Conservation (phyloP, 192 early-diverging fungal genomes). For the Irineochytrium annulatum region DNA sequence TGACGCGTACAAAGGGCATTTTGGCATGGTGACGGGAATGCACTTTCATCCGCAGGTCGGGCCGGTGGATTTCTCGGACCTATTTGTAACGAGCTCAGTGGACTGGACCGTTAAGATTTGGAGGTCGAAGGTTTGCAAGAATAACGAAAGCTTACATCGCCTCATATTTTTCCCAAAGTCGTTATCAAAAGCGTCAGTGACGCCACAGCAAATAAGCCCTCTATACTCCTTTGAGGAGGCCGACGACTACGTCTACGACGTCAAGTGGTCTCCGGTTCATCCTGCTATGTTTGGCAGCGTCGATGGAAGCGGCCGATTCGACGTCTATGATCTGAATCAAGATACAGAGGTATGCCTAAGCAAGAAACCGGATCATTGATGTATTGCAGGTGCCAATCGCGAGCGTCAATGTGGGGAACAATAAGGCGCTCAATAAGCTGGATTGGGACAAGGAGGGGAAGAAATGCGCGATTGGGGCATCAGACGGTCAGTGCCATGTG, state of each 20-base stretch:
- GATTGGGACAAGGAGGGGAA: conserved; percentile 90
- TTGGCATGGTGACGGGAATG: conserved; percentile 81
- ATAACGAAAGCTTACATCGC: not conserved
- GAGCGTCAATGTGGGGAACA: conserved; percentile 45
- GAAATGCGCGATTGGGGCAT: conserved; percentile 73
- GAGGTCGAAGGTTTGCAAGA: conserved; percentile 51
- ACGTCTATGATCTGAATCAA: conserved; percentile 89
- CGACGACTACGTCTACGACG: conserved; percentile 97
- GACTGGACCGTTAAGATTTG: conserved; percentile 99
- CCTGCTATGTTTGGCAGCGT: conserved; percentile 90
- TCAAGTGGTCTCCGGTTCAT: conserved; percentile 95
- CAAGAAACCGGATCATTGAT: conserved; percentile 46
- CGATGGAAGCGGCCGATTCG: conserved; percentile 85
- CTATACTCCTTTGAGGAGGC: conserved; percentile 87
- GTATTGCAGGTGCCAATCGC: conserved; percentile 65
- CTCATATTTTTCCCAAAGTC: conserved; percentile 20
- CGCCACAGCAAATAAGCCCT: conserved; percentile 46
- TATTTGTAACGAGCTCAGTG: conserved; percentile 86
- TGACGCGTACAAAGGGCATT: conserved; percentile 85
- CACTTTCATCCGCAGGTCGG: conserved; percentile 84
- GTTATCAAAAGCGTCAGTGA: conserved; percentile 11
- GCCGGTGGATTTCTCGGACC: conserved; percentile 81
- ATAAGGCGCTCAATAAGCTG: conserved; percentile 86
- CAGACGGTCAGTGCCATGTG: conserved; percentile 79
- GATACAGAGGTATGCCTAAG: conserved; percentile 68